Evolutionary conservation across 1,139 yeast genomes (phyloP), one percentile per base, ranked within the genome.

Genomic region (Yamadazyma pseudoaaseri): DNA sequence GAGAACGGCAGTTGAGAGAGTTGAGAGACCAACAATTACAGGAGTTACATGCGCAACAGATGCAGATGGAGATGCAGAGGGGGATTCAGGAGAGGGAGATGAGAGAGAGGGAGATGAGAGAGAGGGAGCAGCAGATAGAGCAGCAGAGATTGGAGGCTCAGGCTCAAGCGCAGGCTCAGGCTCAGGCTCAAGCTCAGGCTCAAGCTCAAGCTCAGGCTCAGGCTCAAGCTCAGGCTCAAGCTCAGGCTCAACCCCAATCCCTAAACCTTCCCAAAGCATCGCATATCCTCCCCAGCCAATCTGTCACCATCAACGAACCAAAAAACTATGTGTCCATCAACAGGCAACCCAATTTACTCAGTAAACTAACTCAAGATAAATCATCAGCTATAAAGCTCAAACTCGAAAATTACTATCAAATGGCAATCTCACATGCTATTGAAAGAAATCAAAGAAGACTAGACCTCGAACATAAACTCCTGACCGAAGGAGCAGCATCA

Each of bases 361-460:
- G 79, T 28, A 81, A 81, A 44, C 53, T 68, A 9, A 68, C 86
- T 1, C 90, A 82, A 51, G 92, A 84, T 50, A 79, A 76, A 47
- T 86, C 92, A 1, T 75, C 87, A 2, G 81, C 86, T 6, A 78
- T 81, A 24, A 83, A 83, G 57, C 60, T 84, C 34, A 79, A 80
- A 41, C 60, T 84, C 36, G 94, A 84, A 48, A 82, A 82, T 51
- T 82, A 74, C 50, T 84, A 83, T 55, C 86, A 83, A 46, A 81
- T 83, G 62, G 75, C 87, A 8, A 87, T 84, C 17, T 76, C 79
- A 30, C 89, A 82, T 56, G 94, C 94, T 0, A 83, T 84, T 39
- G 94, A 84, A 54, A 62, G 94, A 48, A 84, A 84, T 52, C 90
- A 83, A 58, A 76, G 94, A 67, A 65, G 90, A 39, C 70, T 84